These are phyloP conservation scores for Graphilbum sp. DNA, from an alignment of 2,329 filamentous ascomycete species.

Conservation along the genomic window DNA sequence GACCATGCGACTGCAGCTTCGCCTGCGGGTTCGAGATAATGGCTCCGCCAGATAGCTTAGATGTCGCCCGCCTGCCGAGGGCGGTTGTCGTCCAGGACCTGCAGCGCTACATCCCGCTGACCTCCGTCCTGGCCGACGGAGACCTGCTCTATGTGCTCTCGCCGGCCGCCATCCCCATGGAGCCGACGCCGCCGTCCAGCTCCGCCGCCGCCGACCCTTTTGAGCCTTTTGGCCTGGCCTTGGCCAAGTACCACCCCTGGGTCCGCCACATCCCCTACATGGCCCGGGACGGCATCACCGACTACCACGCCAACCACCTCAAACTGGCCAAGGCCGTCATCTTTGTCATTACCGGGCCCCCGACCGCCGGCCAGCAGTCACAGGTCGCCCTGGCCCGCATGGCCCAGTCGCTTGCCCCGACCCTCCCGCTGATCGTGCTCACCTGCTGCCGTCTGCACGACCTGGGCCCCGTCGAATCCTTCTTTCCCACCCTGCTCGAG, in stretches of 20 bases:
- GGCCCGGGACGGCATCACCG: slow-evolving; percentile 44
- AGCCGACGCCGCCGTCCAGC: slow-evolving; percentile 22
- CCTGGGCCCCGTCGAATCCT: slow-evolving; percentile 20
- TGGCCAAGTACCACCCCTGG: slow-evolving; percentile 41
- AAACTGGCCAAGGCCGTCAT: slow-evolving; percentile 41
- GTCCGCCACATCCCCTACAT: slow-evolving; percentile 60
- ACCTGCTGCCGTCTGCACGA: slow-evolving; percentile 30
- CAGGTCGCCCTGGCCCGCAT: slow-evolving; percentile 30
- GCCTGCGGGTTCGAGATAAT: slow-evolving; percentile 3
- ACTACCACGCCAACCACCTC: slow-evolving; percentile 46
- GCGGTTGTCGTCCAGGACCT: slow-evolving; percentile 22
- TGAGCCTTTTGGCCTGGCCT: slow-evolving; percentile 48
- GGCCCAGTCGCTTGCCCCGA: slow-evolving; percentile 4
- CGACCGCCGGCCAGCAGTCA: slow-evolving; percentile 28
- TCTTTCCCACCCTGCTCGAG: slow-evolving; percentile 36
- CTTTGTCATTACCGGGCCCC: slow-evolving; percentile 39
- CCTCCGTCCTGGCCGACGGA: slow-evolving; percentile 26
- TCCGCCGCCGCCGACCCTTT: slow-evolving; percentile 44
- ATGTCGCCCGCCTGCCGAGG: slow-evolving; percentile 10
- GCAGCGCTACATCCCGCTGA: slow-evolving; percentile 29
- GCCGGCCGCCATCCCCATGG: slow-evolving; percentile 33
- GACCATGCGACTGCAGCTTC: slow-evolving; percentile 5
- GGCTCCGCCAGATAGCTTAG: slow-evolving; percentile 8
- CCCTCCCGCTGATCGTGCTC: slow-evolving; percentile 34
- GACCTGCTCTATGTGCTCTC: slow-evolving; percentile 47